A percentile compares a stretch with the other conserved stretches of the same genome.
Conservation (phyloP, 2,329 filamentous ascomycete species). For the Arachnomyces sp. region DNA sequence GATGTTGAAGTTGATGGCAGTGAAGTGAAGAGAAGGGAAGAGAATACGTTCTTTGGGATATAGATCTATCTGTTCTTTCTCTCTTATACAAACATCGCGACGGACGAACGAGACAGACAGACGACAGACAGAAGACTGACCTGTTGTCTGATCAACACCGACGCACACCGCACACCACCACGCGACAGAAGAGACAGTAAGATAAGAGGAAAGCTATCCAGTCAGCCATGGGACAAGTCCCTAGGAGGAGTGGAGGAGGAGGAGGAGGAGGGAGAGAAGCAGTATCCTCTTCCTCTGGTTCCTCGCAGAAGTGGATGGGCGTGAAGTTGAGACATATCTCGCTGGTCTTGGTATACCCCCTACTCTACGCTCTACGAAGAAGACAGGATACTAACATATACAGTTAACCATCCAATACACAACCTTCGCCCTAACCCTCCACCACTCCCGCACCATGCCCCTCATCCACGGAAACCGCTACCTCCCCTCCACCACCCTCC, state of each 20-base stretch:
- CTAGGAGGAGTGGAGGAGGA: too few species aligned
- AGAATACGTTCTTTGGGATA: conserved; percentile 2
- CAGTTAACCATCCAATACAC: conserved; percentile 8
- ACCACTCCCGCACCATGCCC: conserved; percentile 95
- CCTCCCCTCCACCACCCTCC: conserved; percentile 86
- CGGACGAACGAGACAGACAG: too few species aligned
- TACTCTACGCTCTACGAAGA: neutral
- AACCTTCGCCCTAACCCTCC: conserved; percentile 52
- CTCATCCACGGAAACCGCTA: conserved; percentile 74
- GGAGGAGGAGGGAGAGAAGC: too few species aligned
- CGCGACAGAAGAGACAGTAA: neutral
- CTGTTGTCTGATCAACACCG: too few species aligned
- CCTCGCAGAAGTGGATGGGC: neutral
- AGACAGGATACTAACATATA: neutral
- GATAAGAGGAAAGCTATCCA: neutral
- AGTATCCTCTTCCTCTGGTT: neutral
- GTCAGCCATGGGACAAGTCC: neutral
- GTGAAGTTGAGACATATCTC: neutral
- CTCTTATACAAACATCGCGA: too few species aligned
- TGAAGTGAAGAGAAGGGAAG: too few species aligned
- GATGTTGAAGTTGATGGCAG: too few species aligned
- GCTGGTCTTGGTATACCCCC: conserved; percentile 3
- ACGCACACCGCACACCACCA: neutral
- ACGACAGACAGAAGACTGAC: too few species aligned
- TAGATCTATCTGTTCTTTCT: too few species aligned